Conservation (phyloP, 2,329 filamentous ascomycete genomes). For the Aspergillus hortae region DNA sequence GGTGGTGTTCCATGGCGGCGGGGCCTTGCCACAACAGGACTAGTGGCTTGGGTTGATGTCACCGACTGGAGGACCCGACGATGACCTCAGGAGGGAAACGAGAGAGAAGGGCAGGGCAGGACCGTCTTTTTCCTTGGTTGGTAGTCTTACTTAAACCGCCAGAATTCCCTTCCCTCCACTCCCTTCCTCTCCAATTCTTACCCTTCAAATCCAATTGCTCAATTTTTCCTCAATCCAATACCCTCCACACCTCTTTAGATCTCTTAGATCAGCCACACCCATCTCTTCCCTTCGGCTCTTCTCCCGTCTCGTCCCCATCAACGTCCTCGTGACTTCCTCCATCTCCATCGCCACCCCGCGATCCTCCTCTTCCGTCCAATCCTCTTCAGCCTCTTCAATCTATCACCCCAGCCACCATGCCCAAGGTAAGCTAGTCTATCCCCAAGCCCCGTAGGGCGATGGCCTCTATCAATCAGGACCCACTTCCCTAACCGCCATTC, state of each 20-base stretch:
- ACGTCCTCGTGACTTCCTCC: background rate
- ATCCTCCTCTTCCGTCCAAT: background rate
- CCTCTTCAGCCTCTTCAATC: conserved; percentile 5
- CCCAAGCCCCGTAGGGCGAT: background rate
- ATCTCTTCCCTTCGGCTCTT: background rate
- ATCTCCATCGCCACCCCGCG: background rate
- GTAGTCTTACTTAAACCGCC: background rate
- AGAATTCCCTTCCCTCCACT: background rate
- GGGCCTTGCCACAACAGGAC: too few species aligned
- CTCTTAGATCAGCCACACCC: background rate
- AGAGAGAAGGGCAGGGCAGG: too few species aligned
- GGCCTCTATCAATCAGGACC: conserved; percentile 2
- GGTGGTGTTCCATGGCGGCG: too few species aligned
- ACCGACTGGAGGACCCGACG: too few species aligned
- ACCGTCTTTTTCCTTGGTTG: too few species aligned
- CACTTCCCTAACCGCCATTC: conserved; percentile 11
- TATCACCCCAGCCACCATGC: conserved; percentile 23
- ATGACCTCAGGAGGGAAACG: too few species aligned
- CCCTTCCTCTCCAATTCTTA: background rate
- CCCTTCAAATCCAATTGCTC: background rate
- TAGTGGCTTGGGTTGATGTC: too few species aligned
- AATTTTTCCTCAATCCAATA: background rate
- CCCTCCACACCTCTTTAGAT: too few species aligned
- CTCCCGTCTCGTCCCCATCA: background rate
- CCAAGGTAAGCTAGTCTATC: conserved; percentile 27